Evolutionary conservation across 2,329 filamentous ascomycete species (phyloP), one percentile per base, ranked within the genome.

Genomic region (Fusarium sp.): DNA sequence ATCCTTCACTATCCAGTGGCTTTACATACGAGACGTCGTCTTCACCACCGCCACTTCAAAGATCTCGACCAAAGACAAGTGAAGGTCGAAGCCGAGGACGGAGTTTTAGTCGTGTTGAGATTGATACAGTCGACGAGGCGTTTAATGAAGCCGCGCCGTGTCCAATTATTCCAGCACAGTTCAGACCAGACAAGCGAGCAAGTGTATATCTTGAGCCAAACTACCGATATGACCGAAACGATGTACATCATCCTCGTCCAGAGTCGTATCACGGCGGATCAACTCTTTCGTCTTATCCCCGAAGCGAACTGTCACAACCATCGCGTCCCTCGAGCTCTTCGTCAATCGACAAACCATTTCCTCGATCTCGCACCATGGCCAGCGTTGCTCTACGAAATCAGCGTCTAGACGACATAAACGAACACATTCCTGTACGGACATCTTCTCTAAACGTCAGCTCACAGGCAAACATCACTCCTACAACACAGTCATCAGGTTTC

Each of bases 401-500:
- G 20, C 75, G 76, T 9, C 78, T 80, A 11, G 77, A 81, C 24
- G 82, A 85, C 15, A 79, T 82, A 4, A 79, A 81, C 20, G 84
- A 83, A 51, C 75, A 81, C 26, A 77, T 83, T 11, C 82, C 84
- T 8, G 72, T 81, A 9, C 76, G 81, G 28, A 80, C 68, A 24
- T 81, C 59, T 79, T 84, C 77, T 51, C 66, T 83, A 6, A 81
- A 81, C 8, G 79, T 81, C 9, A 82, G 79, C 76, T 84, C 84
- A 2, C 76, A 83, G 20, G 81, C 84, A 5, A 86, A 85, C 2
- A 77, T 83, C 14, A 77, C 77, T 9, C 76, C 77, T 6, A 74
- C 77, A 2, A 75, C 77, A 1, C 73, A 70, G 56, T 77, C 59
- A 79, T 76, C 75, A 78, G 36, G 81, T 73, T 54, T 82, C 78